Evolutionary conservation across 164 flowering plant genomes (phyloP), one percentile per base, ranked within the genome.

Genomic region (Dillenia turbinata): DNA sequence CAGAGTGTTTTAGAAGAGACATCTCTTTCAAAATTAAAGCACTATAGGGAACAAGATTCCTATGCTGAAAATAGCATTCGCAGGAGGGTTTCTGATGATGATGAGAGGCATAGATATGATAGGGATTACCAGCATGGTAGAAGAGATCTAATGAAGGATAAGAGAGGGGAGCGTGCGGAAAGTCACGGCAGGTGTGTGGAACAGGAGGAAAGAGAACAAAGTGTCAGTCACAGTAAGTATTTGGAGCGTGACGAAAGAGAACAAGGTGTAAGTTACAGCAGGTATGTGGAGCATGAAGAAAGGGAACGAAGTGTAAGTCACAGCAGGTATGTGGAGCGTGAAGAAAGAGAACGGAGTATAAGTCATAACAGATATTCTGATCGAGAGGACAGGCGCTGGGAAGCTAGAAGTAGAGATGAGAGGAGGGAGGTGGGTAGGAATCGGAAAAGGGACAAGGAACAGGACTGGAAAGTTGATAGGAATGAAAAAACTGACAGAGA

Each of bases 1-100:
- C 77, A 33, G 47, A 83, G 83, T 63, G 40, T 69, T 63, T 5
- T 61, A 2, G 73, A 71, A 51, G 88, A 79, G 43, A 67, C 67
- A 19, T 56, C 66, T 11, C 49, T 16, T 54, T 13, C 17, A 9
- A 64, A 69, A 15, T 65, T 47, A 40, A 69, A 22, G 9, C 64
- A 17, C 12, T 45, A 55, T 65, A 57, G 47, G 49, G 81, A 70
- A 12, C 0, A 19, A 46, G 74, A 66, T 52, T 44, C 58, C 46
- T 16, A 62, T 61, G 61, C 22, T 40, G 73, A 69, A 44, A 68
- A 43, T 22, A 56, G 50, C 12, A 57, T 51, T 50, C 61, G 33
- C 51, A 63, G 47, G 40, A 61, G 68, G 60, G 77, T 69, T 59
- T 71, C 66, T 12, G 83, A 77, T 53, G 70, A 48, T 45, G 77